Percentiles rank a stretch among this genome's conserved stretches.
Conservation (phyloP, 1,284 basidiomycete species). For the Inonotus obliquus region DNA sequence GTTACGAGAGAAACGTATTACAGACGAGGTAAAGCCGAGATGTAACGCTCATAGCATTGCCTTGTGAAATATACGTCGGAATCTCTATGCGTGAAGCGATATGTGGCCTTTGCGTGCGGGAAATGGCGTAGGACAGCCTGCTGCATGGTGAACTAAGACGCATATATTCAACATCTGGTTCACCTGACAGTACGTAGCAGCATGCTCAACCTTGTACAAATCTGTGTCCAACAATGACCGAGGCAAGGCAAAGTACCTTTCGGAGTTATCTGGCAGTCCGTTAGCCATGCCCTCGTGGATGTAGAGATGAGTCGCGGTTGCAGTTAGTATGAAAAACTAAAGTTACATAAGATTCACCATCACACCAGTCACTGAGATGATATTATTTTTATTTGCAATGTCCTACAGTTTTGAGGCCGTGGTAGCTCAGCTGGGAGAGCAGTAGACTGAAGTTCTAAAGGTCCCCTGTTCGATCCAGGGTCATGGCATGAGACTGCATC, state of each 20-base stretch:
- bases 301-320: neutral
- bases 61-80: conserved; percentile 68
- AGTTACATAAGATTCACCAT: too few relatives aligned
- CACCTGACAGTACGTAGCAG: conserved; percentile 1
- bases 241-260: conserved; percentile 28
- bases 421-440: conserved; percentile 14
- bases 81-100: conserved; percentile 87
- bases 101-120: conserved; percentile 61
- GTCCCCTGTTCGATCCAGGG: conserved; percentile 17
- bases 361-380: neutral
- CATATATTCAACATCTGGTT: conserved; percentile 12
- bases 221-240: conserved; percentile 90
- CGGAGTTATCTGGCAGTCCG: neutral
- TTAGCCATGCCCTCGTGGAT: neutral
- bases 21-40: conserved; percentile 64
- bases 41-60: conserved; percentile 63
- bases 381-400: neutral
- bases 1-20: conserved; percentile 18
- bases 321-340: too few relatives aligned
- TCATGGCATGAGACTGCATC: conserved; percentile 4
- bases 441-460: conserved; percentile 18
- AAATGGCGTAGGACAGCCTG: conserved; percentile 87
- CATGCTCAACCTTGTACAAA: conserved; percentile 76
- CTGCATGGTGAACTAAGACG: conserved; percentile 88
- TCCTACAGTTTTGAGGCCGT: neutral